Evolutionary conservation across 306 rosid genomes (phyloP).

Genomic region (Gleditsia sinensis): DNA sequence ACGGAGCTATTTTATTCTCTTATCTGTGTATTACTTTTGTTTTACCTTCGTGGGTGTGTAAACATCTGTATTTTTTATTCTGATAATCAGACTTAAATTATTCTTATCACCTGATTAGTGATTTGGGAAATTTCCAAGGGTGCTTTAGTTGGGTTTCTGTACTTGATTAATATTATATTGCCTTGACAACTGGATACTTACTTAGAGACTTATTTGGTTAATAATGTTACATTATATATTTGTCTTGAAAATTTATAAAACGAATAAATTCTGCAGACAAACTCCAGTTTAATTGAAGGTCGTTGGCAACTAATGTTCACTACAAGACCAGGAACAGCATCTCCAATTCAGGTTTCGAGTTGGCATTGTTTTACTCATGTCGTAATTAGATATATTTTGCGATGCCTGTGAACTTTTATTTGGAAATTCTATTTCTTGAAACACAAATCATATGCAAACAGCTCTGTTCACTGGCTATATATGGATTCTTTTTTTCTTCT

Average conservation of each 20-base stretch:
- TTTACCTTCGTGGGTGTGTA: neutral
- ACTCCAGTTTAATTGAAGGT: conserved; percentile 78
- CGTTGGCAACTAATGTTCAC: conserved; percentile 93
- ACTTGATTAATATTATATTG: neutral
- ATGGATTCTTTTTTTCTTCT: conserved; percentile 3
- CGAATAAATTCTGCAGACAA: conserved; percentile 59
- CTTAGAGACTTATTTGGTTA: neutral
- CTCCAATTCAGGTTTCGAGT: conserved; percentile 74
- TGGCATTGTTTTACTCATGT: conserved; percentile 9
- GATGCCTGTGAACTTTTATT: neutral
- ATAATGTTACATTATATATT: neutral
- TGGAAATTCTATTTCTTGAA: neutral
- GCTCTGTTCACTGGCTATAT: neutral
- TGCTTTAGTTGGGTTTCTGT: neutral
- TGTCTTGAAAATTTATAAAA: neutral
- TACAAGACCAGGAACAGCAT: conserved; percentile 92
- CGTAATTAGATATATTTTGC: neutral
- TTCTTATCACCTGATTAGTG: neutral
- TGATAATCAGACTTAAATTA: neutral
- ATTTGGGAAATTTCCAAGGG: neutral
- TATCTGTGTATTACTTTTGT: conserved; percentile 13
- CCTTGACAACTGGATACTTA: neutral
- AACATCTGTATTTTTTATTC: neutral
- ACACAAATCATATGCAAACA: neutral
- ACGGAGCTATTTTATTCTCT: neutral